Percentiles rank a stretch among this genome's conserved stretches.
phyloP scores from a whole-genome alignment of 768 basidiomycete species.

The Leccinum sublutescens region DNA sequence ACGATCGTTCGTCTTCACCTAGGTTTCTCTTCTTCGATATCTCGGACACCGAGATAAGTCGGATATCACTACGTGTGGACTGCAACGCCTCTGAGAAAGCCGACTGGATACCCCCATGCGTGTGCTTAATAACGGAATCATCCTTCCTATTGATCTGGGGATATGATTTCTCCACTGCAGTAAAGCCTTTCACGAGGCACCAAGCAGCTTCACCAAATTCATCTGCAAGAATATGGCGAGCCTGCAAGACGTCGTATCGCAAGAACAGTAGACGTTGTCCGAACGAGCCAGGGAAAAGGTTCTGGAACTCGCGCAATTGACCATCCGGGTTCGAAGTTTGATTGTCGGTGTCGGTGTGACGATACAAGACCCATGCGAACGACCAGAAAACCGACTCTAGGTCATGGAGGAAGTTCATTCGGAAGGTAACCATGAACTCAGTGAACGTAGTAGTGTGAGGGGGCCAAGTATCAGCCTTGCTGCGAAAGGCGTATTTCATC shows the following conservation, averaged over 20 bases:
- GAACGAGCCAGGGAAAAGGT: neutral
- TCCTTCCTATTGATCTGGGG: neutral
- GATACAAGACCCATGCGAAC: neutral
- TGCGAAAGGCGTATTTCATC: neutral
- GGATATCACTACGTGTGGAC: neutral
- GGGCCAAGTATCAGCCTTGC: too few relatives aligned
- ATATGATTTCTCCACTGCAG: neutral
- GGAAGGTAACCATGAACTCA: neutral
- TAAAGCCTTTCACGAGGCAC: neutral
- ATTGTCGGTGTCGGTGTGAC: neutral
- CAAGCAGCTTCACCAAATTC: neutral
- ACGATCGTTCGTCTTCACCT: too few relatives aligned
- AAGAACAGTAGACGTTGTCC: neutral
- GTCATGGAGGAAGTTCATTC: neutral
- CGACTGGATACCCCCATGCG: neutral
- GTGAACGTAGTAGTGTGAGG: too few relatives aligned
- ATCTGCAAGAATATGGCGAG: neutral
- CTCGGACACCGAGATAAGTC: neutral
- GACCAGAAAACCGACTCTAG: neutral
- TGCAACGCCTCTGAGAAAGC: neutral
- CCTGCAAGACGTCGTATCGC: neutral
- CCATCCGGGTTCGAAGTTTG: neutral
- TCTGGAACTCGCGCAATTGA: neutral
- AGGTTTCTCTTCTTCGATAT: neutral
- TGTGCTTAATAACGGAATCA: neutral